phyloP scores from a whole-genome alignment of 2,329 filamentous ascomycete genomes.

The Beauveria sp. region DNA sequence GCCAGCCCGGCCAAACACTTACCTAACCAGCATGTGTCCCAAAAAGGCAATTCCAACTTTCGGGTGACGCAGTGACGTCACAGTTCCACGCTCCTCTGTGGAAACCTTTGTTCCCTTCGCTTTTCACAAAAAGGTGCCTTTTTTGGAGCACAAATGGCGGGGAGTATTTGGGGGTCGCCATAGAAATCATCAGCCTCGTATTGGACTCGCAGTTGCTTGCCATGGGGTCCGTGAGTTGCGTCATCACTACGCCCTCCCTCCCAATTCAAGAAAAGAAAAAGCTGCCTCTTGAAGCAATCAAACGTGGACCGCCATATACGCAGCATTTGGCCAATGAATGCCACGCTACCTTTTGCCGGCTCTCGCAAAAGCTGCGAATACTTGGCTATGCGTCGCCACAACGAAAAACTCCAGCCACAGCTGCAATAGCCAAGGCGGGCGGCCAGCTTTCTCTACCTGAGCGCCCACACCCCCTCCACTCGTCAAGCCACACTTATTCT shows the following conservation, averaged over 20 bases:
- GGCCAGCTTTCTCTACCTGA: not conserved
- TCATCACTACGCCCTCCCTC: not conserved
- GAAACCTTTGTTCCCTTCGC: not conserved
- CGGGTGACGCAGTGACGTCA: not conserved
- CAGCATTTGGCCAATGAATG: not conserved
- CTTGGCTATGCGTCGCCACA: not conserved
- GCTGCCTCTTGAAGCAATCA: not conserved
- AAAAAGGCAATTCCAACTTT: not conserved
- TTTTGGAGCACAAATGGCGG: not conserved
- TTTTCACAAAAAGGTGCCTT: not conserved
- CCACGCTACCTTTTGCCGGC: not conserved
- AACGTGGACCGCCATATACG: not conserved
- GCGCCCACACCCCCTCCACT: not conserved
- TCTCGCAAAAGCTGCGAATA: too few species aligned
- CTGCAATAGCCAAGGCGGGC: not conserved
- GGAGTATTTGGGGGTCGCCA: not conserved
- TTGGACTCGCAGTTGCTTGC: not conserved
- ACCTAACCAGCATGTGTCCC: not conserved
- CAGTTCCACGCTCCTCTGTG: not conserved
- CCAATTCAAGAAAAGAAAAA: not conserved
- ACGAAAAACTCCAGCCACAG: not conserved
- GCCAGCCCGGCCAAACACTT: not conserved
- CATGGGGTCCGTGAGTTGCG: not conserved
- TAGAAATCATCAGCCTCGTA: not conserved
- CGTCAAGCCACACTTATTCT: constrained; percentile 7